Conservation (phyloP, 2,329 filamentous ascomycete species). For the Coniochaeta ligniaria region DNA sequence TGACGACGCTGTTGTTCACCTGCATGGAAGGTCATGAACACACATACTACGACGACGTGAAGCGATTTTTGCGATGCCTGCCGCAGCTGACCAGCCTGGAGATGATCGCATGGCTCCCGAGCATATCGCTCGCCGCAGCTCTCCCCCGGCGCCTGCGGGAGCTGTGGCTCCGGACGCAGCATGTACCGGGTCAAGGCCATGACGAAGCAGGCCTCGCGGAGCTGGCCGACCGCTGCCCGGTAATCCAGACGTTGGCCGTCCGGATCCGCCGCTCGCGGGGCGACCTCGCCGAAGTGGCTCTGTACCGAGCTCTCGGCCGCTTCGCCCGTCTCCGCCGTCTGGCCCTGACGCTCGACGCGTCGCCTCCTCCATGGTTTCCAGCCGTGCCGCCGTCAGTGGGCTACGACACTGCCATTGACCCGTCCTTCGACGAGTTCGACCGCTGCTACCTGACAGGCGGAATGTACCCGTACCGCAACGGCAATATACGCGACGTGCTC, state of each 20-base stretch:
- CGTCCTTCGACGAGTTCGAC: slow-evolving; percentile 1
- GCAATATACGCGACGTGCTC: slow-evolving; percentile 4
- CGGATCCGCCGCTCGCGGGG: not conserved
- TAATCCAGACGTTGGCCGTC: not conserved
- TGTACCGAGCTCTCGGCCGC: not conserved
- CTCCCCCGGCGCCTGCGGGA: not conserved
- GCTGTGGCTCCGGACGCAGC: not conserved
- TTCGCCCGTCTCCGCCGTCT: not conserved
- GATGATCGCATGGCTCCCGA: not conserved
- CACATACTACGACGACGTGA: not conserved
- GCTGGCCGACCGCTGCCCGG: not conserved
- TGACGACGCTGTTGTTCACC: not conserved
- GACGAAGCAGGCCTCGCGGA: not conserved
- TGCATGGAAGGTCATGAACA: not conserved
- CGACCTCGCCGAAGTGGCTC: not conserved
- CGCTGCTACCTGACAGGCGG: not conserved
- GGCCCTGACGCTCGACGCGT: not conserved
- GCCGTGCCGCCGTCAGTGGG: not conserved
- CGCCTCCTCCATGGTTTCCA: not conserved
- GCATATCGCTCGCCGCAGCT: not conserved
- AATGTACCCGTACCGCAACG: not conserved
- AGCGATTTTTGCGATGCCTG: not conserved
- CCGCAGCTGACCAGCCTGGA: not conserved
- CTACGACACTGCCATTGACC: not conserved
- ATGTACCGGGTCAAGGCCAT: not conserved